phyloP scores from a whole-genome alignment of 148 eudicot genomes.

The Drosera capensis region DNA sequence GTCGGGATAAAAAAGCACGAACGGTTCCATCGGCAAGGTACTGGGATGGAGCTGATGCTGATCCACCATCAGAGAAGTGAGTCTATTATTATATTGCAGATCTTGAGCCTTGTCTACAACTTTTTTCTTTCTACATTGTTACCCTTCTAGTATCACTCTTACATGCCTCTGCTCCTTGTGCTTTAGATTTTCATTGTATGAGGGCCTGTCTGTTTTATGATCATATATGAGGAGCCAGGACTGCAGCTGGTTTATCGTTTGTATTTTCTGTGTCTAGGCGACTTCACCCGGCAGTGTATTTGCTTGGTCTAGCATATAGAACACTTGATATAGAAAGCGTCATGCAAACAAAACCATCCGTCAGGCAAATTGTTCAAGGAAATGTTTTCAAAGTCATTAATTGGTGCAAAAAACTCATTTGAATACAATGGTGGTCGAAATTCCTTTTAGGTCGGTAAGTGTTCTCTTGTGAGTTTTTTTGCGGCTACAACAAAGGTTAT shows the following conservation, averaged over 20 bases:
- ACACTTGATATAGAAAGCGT: constrained; percentile 72
- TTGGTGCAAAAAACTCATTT: constrained; percentile 50
- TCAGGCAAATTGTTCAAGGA: constrained; percentile 30
- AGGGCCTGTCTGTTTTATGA: too few species aligned
- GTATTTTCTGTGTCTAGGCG: constrained; percentile 32
- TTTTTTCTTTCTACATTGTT: neutral
- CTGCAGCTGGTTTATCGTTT: neutral
- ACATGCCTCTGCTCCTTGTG: too few species aligned
- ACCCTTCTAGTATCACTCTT: neutral
- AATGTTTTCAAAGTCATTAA: constrained; percentile 32
- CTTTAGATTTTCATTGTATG: too few species aligned
- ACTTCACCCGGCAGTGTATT: constrained; percentile 90
- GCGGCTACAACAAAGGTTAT: too few species aligned
- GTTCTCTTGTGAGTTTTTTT: neutral
- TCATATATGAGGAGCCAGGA: neutral
- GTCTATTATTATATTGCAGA: constrained; percentile 9
- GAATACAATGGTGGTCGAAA: neutral
- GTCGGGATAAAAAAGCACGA: constrained; percentile 53
- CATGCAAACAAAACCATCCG: constrained; percentile 33
- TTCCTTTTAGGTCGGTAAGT: constrained; percentile 3
- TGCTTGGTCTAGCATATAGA: constrained; percentile 84
- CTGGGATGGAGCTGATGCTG: constrained; percentile 61
- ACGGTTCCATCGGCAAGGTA: constrained; percentile 56
- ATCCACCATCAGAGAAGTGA: constrained; percentile 51
- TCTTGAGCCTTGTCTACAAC: neutral